Evolutionary conservation across 139 green algal genomes (phyloP).

Genomic region (Trebouxia sp.): DNA sequence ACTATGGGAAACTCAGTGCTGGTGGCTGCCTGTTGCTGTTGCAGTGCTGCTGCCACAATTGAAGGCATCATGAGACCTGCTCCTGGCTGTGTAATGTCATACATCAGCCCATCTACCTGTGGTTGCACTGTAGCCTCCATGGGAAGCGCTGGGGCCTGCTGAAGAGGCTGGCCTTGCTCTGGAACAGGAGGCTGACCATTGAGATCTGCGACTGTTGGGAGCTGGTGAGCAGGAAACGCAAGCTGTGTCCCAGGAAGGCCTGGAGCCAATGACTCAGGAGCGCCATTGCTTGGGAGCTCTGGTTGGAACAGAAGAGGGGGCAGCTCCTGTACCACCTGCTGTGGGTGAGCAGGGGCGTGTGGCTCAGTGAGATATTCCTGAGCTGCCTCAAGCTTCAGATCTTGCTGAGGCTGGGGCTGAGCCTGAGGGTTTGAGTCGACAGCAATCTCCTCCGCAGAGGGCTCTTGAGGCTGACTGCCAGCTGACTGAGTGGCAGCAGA

Average conservation of each 20-base stretch:
- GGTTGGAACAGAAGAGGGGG: constrained; percentile 10
- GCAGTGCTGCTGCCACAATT: neutral
- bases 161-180: neutral
- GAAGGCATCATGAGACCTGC: constrained; percentile 10
- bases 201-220: neutral
- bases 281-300: neutral
- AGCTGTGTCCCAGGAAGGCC: neutral
- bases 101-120: constrained; percentile 4
- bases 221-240: neutral
- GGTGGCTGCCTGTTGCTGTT: neutral
- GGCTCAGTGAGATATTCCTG: neutral
- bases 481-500: constrained; percentile 14
- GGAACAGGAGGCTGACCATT: neutral
- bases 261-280: neutral
- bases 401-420: neutral
- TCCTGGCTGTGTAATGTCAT: constrained; percentile 19
- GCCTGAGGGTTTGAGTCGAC: neutral
- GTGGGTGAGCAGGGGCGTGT: neutral
- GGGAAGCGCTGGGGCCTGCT: neutral
- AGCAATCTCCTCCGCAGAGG: constrained; percentile 8
- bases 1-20: neutral
- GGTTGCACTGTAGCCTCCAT: constrained; percentile 1
- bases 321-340: constrained; percentile 2
- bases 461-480: neutral
- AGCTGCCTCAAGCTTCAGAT: neutral